These are phyloP conservation scores for Podospora pseudocomata DNA, from an alignment of 495 filamentous ascomycete species.

Conservation along the genomic window DNA sequence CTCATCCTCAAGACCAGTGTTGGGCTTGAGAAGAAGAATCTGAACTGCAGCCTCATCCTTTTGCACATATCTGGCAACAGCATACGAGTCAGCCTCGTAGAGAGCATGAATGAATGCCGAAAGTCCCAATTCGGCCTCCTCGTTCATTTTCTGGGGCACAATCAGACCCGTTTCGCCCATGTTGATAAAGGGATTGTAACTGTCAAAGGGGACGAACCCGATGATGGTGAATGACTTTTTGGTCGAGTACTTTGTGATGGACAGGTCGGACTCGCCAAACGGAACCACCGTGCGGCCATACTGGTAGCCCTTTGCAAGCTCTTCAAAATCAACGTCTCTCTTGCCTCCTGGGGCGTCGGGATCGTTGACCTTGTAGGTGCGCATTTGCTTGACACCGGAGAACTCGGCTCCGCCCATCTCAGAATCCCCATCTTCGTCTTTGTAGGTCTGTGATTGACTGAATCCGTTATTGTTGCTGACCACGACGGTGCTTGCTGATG, in stretches of 20 bases:
- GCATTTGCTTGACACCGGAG: constrained; percentile 62
- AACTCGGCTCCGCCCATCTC: constrained; percentile 49
- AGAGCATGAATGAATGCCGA: constrained; percentile 89
- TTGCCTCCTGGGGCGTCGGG: constrained; percentile 72
- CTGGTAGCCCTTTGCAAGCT: constrained; percentile 87
- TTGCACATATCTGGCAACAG: constrained; percentile 76
- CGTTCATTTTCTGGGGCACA: constrained; percentile 67
- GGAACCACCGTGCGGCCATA: constrained; percentile 91
- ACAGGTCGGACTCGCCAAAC: constrained; percentile 78
- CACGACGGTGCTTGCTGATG: constrained; percentile 72
- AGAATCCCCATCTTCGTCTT: constrained; percentile 44
- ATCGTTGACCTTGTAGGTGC: constrained; percentile 77
- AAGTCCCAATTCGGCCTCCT: constrained; percentile 71
- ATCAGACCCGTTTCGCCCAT: constrained; percentile 75
- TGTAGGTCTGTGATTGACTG: constrained; percentile 47
- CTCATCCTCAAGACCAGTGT: constrained; percentile 72
- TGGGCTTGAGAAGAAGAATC: constrained; percentile 77
- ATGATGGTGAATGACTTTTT: constrained; percentile 70
- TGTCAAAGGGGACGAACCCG: constrained; percentile 75
- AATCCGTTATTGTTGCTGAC: constrained; percentile 43
- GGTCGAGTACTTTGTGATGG: constrained; percentile 77
- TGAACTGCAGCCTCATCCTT: constrained; percentile 75
- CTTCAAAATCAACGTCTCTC: constrained; percentile 75
- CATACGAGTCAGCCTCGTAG: constrained; percentile 80
- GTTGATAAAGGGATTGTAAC: constrained; percentile 78